Evolutionary conservation across 2,329 filamentous ascomycete species (phyloP).

Genomic region (Fusarium sp.): DNA sequence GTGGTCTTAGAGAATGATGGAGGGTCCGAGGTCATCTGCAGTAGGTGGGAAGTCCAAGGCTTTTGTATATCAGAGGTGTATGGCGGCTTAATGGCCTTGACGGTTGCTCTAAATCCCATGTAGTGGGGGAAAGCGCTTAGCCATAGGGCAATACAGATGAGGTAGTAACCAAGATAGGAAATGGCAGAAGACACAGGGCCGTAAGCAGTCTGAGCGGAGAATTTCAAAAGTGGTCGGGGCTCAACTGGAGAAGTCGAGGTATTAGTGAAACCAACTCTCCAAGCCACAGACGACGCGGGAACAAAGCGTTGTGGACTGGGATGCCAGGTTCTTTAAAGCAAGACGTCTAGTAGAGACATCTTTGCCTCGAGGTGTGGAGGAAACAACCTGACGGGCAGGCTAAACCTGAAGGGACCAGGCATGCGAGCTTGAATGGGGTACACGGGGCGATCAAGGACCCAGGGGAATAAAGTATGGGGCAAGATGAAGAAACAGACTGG

Average conservation of each 20-base stretch:
- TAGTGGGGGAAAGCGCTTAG: slow-evolving; percentile 36
- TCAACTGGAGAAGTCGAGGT: slow-evolving; percentile 42
- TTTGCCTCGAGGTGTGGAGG: slow-evolving; percentile 44
- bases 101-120: slow-evolving; percentile 37
- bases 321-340: slow-evolving; percentile 41
- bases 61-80: slow-evolving; percentile 50
- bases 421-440: slow-evolving; percentile 48
- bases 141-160: slow-evolving; percentile 51
- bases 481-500: slow-evolving; percentile 47
- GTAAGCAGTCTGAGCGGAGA: slow-evolving; percentile 44
- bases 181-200: slow-evolving; percentile 49
- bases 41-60: slow-evolving; percentile 42
- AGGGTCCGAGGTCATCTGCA: slow-evolving; percentile 27
- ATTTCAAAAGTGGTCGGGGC: slow-evolving; percentile 44
- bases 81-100: slow-evolving; percentile 42
- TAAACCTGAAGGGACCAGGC: slow-evolving; percentile 45
- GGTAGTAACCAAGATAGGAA: slow-evolving; percentile 53
- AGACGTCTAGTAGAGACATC: slow-evolving; percentile 29
- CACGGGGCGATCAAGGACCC: slow-evolving; percentile 47
- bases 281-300: slow-evolving; percentile 45
- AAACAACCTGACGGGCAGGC: slow-evolving; percentile 46
- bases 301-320: slow-evolving; percentile 43
- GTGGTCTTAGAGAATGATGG: slow-evolving; percentile 19
- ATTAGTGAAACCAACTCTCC: slow-evolving; percentile 46
- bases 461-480: slow-evolving; percentile 38